Percentiles rank a stretch among this genome's conserved stretches.
Evolutionary conservation across 1,284 basidiomycete species (phyloP).

Genomic region (Lentinula novae-zelandiae): DNA sequence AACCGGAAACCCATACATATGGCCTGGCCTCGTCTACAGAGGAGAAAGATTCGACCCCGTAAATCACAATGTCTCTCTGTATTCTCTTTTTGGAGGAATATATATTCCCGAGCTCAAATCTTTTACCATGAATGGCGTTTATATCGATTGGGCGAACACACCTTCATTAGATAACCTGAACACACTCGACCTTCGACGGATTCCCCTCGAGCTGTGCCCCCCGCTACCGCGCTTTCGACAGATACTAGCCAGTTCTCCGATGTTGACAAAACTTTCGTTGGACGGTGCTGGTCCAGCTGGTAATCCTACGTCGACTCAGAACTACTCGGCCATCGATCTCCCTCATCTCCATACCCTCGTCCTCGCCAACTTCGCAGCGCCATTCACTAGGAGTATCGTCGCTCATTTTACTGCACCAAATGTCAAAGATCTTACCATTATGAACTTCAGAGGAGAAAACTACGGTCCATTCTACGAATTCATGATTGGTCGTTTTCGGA

Average conservation of each 20-base stretch:
- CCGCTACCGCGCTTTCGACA: constrained; percentile 43
- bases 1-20: constrained; percentile 38
- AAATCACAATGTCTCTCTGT: constrained; percentile 27
- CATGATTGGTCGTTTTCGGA: constrained; percentile 42
- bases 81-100: constrained; percentile 45
- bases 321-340: constrained; percentile 15
- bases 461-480: constrained; percentile 41
- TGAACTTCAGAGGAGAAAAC: constrained; percentile 45
- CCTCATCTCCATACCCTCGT: constrained; percentile 45
- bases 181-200: constrained; percentile 56
- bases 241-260: constrained; percentile 45
- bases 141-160: constrained; percentile 48
- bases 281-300: constrained; percentile 55
- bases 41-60: constrained; percentile 24
- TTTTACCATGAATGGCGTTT: constrained; percentile 51
- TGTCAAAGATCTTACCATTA: constrained; percentile 49
- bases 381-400: constrained; percentile 42
- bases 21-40: constrained; percentile 30
- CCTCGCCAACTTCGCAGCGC: constrained; percentile 47
- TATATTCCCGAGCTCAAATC: constrained; percentile 36
- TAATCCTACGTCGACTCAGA: constrained; percentile 14
- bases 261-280: constrained; percentile 47
- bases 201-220: constrained; percentile 47
- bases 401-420: constrained; percentile 47
- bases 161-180: constrained; percentile 47